Evolutionary conservation across 257 asterid species (phyloP), one percentile per base, ranked within the genome.

Genomic region (Pogostemon cablin): DNA sequence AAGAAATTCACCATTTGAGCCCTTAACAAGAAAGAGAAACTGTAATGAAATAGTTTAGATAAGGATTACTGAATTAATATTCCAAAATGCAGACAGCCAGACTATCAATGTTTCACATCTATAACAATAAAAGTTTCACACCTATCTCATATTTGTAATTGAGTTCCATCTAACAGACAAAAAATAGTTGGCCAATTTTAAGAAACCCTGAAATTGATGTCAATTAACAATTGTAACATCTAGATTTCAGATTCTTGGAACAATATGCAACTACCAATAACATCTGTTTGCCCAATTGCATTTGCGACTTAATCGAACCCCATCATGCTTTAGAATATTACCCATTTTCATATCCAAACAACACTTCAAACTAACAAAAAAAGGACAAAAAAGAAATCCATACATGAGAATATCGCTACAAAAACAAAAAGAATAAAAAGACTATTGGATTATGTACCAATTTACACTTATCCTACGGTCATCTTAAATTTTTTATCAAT

Each of bases 311-410:
- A 55, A 50, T 39, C 4, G 11, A 59, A 46, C 2, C 11, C 41
- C 32, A 37, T 48, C 10, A 61, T 15, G 8, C 55, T 55, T 25
- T 50, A 53, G 61, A 25, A 25, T 25, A 37, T 34, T 38, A 4
- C 5, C 9, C 52, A 15, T 56, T 60, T 74, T 46, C 6, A 4
- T 40, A 38, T 75, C 55, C 41, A 10, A 38, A 17, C 40, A 34
- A 57, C 40, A 66, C 15, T 64, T n/a, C 64, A 52, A 42, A 60
- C 46, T 65, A 50, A 40, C 34, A 42, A 57, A 48, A 25, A 15
- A 62, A 6, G 61, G 55, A 65, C 43, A 41, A 25, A n/a, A 55
- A 61, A 58, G 65, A 47, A 47, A 41, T 6, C 43, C 10, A 34
- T 6, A 15, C n/a, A 40, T n/a, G 25, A 1, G 32, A 10, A 34